Percentiles rank a stretch among this genome's conserved stretches.
Conservation (phyloP, 2,329 filamentous ascomycete species). For the Fusarium haematococcum region DNA sequence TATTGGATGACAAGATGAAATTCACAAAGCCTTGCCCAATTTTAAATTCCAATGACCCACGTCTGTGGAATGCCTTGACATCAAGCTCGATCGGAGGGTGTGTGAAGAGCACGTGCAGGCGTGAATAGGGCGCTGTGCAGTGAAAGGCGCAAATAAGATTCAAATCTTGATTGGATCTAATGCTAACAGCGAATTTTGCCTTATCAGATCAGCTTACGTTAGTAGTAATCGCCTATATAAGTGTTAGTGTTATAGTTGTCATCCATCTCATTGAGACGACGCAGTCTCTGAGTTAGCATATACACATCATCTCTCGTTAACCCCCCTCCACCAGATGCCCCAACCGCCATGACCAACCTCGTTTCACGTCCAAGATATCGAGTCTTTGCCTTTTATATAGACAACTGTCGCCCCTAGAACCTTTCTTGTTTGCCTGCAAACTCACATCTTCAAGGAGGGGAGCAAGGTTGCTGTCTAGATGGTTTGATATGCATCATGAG, state of each 20-base stretch:
- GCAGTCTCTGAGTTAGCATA: background rate
- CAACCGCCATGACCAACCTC: background rate
- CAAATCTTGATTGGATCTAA: background rate
- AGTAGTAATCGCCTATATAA: background rate
- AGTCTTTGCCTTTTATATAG: too few species aligned
- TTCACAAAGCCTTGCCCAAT: background rate
- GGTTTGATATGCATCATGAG: background rate
- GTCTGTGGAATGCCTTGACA: background rate
- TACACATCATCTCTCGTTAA: background rate
- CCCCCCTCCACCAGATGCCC: background rate
- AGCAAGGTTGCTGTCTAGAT: background rate
- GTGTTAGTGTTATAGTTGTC: background rate
- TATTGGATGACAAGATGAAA: background rate
- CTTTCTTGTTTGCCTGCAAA: too few species aligned
- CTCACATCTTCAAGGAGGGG: background rate
- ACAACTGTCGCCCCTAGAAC: too few species aligned
- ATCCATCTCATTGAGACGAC: background rate
- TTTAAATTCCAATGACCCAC: background rate
- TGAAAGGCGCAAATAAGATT: background rate
- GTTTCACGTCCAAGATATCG: background rate
- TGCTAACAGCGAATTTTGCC: background rate
- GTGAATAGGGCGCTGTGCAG: background rate
- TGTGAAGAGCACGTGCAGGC: background rate
- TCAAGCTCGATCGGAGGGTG: background rate
- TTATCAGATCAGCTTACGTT: fast-evolving